Evolutionary conservation across 495 filamentous ascomycete species (phyloP), one percentile per base, ranked within the genome.

Genomic region (Hamigera avellanea): DNA sequence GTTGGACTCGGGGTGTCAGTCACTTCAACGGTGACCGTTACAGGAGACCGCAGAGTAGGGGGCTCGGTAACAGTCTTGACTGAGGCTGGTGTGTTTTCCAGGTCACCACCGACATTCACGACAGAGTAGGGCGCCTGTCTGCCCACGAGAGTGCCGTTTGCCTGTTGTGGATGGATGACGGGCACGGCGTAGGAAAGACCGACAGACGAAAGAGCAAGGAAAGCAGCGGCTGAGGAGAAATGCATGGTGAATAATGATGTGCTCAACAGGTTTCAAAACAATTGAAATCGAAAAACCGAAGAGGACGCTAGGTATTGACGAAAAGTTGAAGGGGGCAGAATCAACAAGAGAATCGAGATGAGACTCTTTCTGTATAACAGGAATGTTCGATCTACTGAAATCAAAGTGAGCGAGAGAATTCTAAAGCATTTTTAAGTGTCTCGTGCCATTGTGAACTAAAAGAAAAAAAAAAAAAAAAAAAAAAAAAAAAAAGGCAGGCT

Each of bases 41-140:
- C 14, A 4, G 28, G 21, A 23, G 21, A 9, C 9, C 4, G 21
- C 4, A 9, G 9, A 23, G 21, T 23, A 23, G 21, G 5, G 6
- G 28, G n/a, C n/a, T 30, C 12, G 13, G 56, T 64, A 41, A 61
- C 45, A 0, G 56, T 57, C 32, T 57, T 43, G 10, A 38, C 42
- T 15, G 53, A 48, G 26, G 45, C 30, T 13, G 46, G 34, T 12
- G 48, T 43, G 33, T 46, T 52, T 14, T 50, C 42, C 8, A 47
- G 37, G 2, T 54, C 48, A 18, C 60, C 63, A 23, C 56, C 66
- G 14, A 71, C 69, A 37, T 69, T 66, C 38, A 71, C 69, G 19
- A 73, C 57, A 5, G 59, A 51, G 42, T 73, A 73, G 14, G 48
- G 42, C 19, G 50, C 45, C 34, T 45, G 45, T 41, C 59, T 46